These are phyloP conservation scores for Kingdonia uniflora DNA, from an alignment of 164 flowering plant species.

Conservation along the genomic window DNA sequence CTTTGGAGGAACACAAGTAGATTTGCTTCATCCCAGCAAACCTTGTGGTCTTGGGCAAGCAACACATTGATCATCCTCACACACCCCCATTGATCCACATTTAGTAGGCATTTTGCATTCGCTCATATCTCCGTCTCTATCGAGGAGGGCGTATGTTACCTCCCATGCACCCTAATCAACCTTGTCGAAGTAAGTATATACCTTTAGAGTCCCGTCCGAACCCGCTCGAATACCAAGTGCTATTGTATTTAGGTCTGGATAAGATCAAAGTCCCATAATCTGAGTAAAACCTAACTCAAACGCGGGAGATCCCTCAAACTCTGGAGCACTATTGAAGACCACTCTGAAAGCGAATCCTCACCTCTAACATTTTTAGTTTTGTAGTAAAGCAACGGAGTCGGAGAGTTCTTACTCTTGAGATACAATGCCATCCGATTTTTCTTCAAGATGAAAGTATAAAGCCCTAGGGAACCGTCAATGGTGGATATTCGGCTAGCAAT, in stretches of 20 bases:
- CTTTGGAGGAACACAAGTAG: conserved; percentile 16
- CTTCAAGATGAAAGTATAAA: conserved; percentile 19
- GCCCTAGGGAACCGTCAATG: conserved; percentile 15
- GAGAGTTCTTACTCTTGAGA: conserved; percentile 5
- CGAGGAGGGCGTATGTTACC: conserved; percentile 16
- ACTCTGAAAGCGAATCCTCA: neutral
- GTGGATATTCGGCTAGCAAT: conserved; percentile 19
- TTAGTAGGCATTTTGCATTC: conserved; percentile 22
- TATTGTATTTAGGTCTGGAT: conserved; percentile 18
- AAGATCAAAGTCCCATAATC: neutral
- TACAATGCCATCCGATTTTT: conserved; percentile 12
- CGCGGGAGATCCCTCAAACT: neutral
- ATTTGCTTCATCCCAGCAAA: conserved; percentile 26
- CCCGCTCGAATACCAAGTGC: conserved; percentile 18
- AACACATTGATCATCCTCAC: conserved; percentile 27
- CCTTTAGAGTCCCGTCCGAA: conserved; percentile 22
- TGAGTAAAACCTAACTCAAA: conserved; percentile 1
- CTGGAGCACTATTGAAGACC: neutral
- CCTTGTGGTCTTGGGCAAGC: conserved; percentile 31
- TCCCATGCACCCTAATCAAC: conserved; percentile 20
- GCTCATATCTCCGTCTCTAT: conserved; percentile 1
- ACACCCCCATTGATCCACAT: conserved; percentile 25
- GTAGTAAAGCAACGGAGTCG: neutral
- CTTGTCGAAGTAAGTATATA: conserved; percentile 17
- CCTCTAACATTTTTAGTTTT: neutral